phyloP scores from a whole-genome alignment of 768 basidiomycete species.

The Hemileccinum impolitum region DNA sequence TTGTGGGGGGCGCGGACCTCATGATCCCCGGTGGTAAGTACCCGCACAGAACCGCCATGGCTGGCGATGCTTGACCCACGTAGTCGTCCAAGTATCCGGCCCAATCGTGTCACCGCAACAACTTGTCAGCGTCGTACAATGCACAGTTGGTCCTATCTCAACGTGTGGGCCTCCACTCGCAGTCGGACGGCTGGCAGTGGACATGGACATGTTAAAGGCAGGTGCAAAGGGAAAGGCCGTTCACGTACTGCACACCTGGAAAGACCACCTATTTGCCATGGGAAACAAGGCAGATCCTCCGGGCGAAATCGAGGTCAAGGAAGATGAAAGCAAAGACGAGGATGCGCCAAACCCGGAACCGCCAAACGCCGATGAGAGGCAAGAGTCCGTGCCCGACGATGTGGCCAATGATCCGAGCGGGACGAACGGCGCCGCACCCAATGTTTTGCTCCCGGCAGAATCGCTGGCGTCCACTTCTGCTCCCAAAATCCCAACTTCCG shows the following conservation, averaged over 20 bases:
- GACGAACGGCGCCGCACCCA: slow-evolving; percentile 24
- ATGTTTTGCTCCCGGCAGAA: slow-evolving; percentile 10
- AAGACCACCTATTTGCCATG: slow-evolving; percentile 71
- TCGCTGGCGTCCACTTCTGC: neutral
- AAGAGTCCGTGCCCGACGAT: slow-evolving; percentile 9
- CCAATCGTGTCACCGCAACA: slow-evolving; percentile 40
- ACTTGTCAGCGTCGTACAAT: slow-evolving; percentile 62
- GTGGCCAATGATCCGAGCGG: slow-evolving; percentile 7
- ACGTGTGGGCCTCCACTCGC: slow-evolving; percentile 54
- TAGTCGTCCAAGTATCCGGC: slow-evolving; percentile 57
- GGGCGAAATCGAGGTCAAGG: slow-evolving; percentile 31
- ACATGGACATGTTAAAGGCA: slow-evolving; percentile 45
- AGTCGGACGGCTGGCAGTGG: slow-evolving; percentile 67
- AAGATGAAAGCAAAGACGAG: slow-evolving; percentile 4
- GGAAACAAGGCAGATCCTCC: slow-evolving; percentile 64
- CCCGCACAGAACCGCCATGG: neutral
- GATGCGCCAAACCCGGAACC: slow-evolving; percentile 13
- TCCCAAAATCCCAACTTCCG: slow-evolving; percentile 5
- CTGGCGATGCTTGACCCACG: neutral
- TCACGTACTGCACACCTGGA: slow-evolving; percentile 68
- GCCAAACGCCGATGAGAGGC: slow-evolving; percentile 1
- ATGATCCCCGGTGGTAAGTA: slow-evolving; percentile 83
- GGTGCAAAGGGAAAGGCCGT: slow-evolving; percentile 77
- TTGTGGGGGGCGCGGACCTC: slow-evolving; percentile 79
- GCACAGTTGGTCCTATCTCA: slow-evolving; percentile 30